Conservation (phyloP, 83 land plant genomes). For the Picea mariana region DNA sequence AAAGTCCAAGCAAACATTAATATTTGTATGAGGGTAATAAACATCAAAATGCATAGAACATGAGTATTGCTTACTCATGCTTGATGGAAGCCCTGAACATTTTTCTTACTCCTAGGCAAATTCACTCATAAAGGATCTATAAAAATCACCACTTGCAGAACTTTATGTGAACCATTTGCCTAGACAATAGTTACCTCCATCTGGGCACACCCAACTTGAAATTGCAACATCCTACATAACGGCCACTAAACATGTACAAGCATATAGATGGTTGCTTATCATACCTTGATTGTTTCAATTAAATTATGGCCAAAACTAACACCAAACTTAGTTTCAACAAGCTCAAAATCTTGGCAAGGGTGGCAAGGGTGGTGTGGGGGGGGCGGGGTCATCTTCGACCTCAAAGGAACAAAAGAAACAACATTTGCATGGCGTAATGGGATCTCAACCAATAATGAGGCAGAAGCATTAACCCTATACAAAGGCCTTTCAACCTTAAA, state of each 20-base stretch:
- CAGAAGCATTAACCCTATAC: too few species aligned
- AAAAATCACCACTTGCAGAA: not conserved
- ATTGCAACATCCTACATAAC: not conserved
- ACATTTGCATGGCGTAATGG: too few species aligned
- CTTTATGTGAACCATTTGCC: not conserved
- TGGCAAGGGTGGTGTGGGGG: too few species aligned
- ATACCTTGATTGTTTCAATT: not conserved
- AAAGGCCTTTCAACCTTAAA: too few species aligned
- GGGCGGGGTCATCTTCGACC: too few species aligned
- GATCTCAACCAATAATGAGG: too few species aligned
- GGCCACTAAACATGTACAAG: not conserved
- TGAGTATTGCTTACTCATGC: too few species aligned
- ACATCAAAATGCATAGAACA: not conserved
- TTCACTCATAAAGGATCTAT: not conserved
- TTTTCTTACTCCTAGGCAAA: not conserved
- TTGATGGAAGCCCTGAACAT: not conserved
- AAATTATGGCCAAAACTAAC: not conserved
- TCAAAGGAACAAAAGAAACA: too few species aligned
- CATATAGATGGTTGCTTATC: not conserved
- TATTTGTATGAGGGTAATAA: not conserved
- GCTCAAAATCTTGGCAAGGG: too few species aligned
- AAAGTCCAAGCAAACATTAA: not conserved
- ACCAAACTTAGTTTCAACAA: not conserved
- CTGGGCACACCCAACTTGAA: not conserved
- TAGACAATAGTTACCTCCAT: too few species aligned